Conservation (phyloP, 1,284 basidiomycete species). For the Ceratobasidium sp. region DNA sequence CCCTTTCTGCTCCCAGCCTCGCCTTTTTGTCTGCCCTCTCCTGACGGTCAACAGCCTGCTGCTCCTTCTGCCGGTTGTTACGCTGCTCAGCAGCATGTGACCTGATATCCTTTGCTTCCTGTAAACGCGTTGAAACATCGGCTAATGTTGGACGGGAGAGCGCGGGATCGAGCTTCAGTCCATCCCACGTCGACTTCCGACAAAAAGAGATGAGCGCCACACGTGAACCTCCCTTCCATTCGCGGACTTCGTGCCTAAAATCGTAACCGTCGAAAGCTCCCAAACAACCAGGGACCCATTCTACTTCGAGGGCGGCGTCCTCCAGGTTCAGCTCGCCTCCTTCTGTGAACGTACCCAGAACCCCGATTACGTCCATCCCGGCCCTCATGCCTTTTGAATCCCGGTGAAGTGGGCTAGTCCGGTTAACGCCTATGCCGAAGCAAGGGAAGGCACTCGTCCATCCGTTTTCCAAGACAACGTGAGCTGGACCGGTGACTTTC, state of each 20-base stretch:
- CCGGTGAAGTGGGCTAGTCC: background rate
- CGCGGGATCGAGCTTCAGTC: background rate
- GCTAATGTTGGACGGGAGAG: background rate
- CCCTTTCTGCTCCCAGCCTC: too few relatives aligned
- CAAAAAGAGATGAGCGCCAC: constrained; percentile 15
- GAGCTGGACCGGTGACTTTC: background rate
- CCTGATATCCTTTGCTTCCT: too few relatives aligned
- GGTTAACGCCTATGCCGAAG: constrained; percentile 26
- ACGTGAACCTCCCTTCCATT: background rate
- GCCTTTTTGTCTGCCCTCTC: too few relatives aligned
- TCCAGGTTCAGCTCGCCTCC: background rate
- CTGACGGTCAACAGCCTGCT: too few relatives aligned
- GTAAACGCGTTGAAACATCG: too few relatives aligned
- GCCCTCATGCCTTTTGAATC: constrained; percentile 10
- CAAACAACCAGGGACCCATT: constrained; percentile 15
- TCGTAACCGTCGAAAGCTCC: constrained; percentile 61
- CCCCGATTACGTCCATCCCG: constrained; percentile 28
- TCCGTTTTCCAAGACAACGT: background rate
- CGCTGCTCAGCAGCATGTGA: too few relatives aligned
- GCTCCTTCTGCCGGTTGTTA: too few relatives aligned
- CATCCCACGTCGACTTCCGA: constrained; percentile 7
- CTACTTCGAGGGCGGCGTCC: constrained; percentile 4
- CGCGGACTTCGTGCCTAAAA: background rate
- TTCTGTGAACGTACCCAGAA: constrained; percentile 10
- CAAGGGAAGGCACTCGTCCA: constrained; percentile 32